Percentiles rank a stretch among this genome's conserved stretches.
Conservation (phyloP, 768 basidiomycete genomes). For the Auricularia heimuer region DNA sequence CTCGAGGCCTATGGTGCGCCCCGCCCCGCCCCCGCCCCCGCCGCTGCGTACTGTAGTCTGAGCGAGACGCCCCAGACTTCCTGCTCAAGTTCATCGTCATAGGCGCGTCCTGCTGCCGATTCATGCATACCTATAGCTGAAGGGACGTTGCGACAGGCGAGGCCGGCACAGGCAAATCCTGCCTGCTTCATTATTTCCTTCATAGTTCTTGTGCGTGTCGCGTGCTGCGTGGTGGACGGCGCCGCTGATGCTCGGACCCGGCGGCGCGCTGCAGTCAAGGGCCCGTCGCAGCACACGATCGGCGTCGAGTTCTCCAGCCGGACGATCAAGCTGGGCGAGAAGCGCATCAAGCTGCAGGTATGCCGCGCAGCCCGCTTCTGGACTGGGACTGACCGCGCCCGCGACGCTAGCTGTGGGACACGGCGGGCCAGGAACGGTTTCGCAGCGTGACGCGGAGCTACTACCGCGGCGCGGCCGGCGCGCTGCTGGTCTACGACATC, state of each 20-base stretch:
- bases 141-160: slow-evolving; percentile 49
- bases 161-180: slow-evolving; percentile 95
- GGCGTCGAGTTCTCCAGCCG: slow-evolving; percentile 97
- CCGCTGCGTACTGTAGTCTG: slow-evolving; percentile 1
- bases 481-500: slow-evolving; percentile 89
- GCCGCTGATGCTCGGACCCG: not conserved
- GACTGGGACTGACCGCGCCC: slow-evolving; percentile 5
- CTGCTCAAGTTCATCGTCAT: slow-evolving; percentile 98
- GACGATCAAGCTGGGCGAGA: slow-evolving; percentile 87
- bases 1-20: slow-evolving; percentile 83
- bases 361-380: slow-evolving; percentile 13
- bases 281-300: slow-evolving; percentile 95
- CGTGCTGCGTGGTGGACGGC: slow-evolving; percentile 10
- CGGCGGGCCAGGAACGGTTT: slow-evolving; percentile 77
- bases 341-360: slow-evolving; percentile 92
- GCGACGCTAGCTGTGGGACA: slow-evolving; percentile 75
- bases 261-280: slow-evolving; percentile 65
- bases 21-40: not conserved
- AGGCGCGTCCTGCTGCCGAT: slow-evolving; percentile 37
- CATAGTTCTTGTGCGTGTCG: slow-evolving; percentile 78
- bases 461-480: slow-evolving; percentile 89
- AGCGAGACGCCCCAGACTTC: slow-evolving; percentile 56
- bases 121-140: slow-evolving; percentile 2
- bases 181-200: slow-evolving; percentile 91
- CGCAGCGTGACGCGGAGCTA: slow-evolving; percentile 80